These are phyloP conservation scores for Candida multigemmis DNA, from an alignment of 805 yeast species.

Conservation along the genomic window DNA sequence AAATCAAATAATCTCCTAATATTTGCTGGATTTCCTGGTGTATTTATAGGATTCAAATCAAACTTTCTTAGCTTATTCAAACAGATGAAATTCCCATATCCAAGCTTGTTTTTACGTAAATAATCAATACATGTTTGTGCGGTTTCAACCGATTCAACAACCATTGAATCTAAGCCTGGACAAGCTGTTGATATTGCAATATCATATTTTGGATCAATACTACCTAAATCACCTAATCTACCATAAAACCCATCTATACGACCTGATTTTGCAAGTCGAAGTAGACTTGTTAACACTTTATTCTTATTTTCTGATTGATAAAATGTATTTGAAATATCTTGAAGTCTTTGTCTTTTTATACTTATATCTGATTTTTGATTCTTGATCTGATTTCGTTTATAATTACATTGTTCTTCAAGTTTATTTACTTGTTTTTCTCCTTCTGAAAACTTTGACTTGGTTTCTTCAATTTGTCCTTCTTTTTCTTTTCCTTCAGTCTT, in stretches of 20 bases:
- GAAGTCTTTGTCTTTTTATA: slow-evolving; percentile 48
- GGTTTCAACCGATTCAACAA: slow-evolving; percentile 67
- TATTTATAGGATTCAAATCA: slow-evolving; percentile 46
- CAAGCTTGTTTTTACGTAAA: slow-evolving; percentile 72
- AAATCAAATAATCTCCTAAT: slow-evolving; percentile 82
- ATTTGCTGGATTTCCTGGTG: slow-evolving; percentile 56
- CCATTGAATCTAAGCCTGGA: slow-evolving; percentile 84
- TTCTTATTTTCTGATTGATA: slow-evolving; percentile 57
- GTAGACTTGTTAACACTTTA: slow-evolving; percentile 61
- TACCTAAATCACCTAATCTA: slow-evolving; percentile 86
- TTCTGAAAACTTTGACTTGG: slow-evolving; percentile 40
- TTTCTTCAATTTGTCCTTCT: slow-evolving; percentile 35
- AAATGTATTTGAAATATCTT: slow-evolving; percentile 57
- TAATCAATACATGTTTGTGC: slow-evolving; percentile 65
- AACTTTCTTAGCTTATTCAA: slow-evolving; percentile 63
- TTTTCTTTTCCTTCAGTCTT: slow-evolving; percentile 40
- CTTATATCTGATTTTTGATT: slow-evolving; percentile 46
- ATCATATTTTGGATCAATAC: slow-evolving; percentile 81
- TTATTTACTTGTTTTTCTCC: slow-evolving; percentile 43
- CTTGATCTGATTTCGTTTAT: slow-evolving; percentile 41
- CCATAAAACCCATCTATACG: slow-evolving; percentile 83
- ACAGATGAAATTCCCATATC: slow-evolving; percentile 83
- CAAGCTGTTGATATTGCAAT: slow-evolving; percentile 94
- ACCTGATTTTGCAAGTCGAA: slow-evolving; percentile 67
- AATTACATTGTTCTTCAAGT: slow-evolving; percentile 49